phyloP scores from a whole-genome alignment of 1,284 basidiomycete species.

The Sporisorium iseilematis-ciliati region DNA sequence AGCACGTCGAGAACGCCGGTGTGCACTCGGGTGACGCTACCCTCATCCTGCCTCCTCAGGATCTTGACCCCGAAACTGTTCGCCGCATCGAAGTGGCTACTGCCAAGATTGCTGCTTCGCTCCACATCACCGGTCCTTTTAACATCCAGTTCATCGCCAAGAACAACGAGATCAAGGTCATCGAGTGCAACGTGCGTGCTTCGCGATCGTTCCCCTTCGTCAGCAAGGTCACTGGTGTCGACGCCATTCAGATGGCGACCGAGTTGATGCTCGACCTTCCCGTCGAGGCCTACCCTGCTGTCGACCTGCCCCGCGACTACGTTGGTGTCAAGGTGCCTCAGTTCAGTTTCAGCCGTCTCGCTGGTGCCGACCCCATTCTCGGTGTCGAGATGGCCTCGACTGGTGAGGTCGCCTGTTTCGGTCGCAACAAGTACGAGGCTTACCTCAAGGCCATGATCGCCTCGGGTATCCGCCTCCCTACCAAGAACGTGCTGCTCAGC shows the following conservation, averaged over 20 bases:
- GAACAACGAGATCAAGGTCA: constrained; percentile 99
- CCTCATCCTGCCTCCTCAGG: constrained; percentile 96
- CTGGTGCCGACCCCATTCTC: constrained; percentile 96
- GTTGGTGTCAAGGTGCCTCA: constrained; percentile 99
- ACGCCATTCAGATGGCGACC: constrained; percentile 98
- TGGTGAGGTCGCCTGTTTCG: constrained; percentile 98
- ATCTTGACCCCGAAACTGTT: constrained; percentile 95
- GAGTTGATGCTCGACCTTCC: constrained; percentile 95
- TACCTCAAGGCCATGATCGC: constrained; percentile 97
- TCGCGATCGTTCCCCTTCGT: constrained; percentile 99
- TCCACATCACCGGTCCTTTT: constrained; percentile 98
- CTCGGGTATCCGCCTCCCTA: constrained; percentile 91
- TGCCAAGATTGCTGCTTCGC: constrained; percentile 90
- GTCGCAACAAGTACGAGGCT: constrained; percentile 96
- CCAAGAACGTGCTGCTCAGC: constrained; percentile 94
- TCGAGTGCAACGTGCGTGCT: constrained; percentile 97
- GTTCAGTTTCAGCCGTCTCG: constrained; percentile 95
- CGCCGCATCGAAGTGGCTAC: constrained; percentile 96
- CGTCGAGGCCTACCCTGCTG: constrained; percentile 89
- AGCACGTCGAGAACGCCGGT: constrained; percentile 99
- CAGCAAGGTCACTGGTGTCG: constrained; percentile 95
- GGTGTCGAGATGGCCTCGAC: constrained; percentile 99
- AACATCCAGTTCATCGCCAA: constrained; percentile 99
- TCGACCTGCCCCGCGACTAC: constrained; percentile 87
- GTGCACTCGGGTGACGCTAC: constrained; percentile 98